A percentile compares a stretch with the other conserved stretches of the same genome.
phyloP scores from a whole-genome alignment of 116 monocot species.

The Iris pallida region DNA sequence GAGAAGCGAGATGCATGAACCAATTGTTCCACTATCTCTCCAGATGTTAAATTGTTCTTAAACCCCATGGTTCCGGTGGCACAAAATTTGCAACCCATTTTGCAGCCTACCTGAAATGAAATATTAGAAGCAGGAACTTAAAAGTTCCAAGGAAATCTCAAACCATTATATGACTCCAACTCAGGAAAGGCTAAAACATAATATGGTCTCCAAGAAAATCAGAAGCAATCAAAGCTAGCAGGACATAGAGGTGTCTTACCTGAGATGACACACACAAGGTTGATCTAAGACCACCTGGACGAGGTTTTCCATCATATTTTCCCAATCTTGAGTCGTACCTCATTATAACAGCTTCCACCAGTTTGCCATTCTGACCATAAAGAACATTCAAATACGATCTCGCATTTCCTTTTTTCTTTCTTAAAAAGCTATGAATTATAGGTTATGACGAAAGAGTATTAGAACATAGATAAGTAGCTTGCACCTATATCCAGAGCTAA shows the following conservation, averaged over 20 bases:
- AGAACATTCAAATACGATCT: constrained; percentile 1
- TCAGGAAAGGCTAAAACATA: too few species aligned
- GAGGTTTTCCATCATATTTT: constrained; percentile 88
- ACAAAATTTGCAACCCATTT: constrained; percentile 99
- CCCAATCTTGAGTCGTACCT: constrained; percentile 87
- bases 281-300: constrained; percentile 77
- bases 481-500: background rate
- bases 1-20: constrained; percentile 73
- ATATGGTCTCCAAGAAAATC: too few species aligned
- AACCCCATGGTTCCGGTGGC: constrained; percentile 99
- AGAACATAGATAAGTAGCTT: background rate
- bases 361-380: constrained; percentile 58
- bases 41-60: constrained; percentile 84
- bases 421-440: too few species aligned
- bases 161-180: background rate
- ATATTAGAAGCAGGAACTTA: background rate
- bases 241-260: background rate
- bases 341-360: constrained; percentile 93
- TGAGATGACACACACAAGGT: constrained; percentile 96
- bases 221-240: too few species aligned
- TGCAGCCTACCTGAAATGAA: constrained; percentile 81
- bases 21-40: constrained; percentile 96
- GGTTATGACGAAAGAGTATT: background rate
- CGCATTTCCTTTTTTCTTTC: background rate
- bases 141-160: background rate